Evolutionary conservation across 331 rosid genomes (phyloP), one percentile per base, ranked within the genome.

Genomic region (Malus hybrid): DNA sequence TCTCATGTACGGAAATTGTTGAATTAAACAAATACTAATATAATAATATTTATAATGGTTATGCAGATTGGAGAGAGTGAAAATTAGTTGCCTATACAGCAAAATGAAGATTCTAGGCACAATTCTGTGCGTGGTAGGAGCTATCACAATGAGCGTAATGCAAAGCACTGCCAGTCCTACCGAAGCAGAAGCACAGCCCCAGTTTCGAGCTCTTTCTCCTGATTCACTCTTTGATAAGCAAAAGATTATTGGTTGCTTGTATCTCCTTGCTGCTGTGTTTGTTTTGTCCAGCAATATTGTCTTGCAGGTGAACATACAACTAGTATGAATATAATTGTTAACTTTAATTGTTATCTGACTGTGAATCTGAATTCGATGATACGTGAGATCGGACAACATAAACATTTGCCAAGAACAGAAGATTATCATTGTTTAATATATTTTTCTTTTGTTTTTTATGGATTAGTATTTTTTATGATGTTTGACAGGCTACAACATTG

Each of bases 71-170:
- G 99, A 91, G 94, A 90, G 62, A 67, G 83, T 94, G 13, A 81
- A 84, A 65, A 56, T 88, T 27, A 79, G 85, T 70, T 87, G 93
- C 73, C 20, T 42, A 7, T 82, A 88, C 81, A 87, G 99, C 77
- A 81, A 80, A 76, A 76, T 94, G 48, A 94, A 94, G 87, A 88
- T 91, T 57, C 18, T 90, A 70, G 99, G 97, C 18, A 88, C 99
- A 55, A 32, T 87, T 77, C 74, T 94, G 10, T 94, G 95, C 20
- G 97, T 94, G 3, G 59, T 86, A 29, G 97, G 99, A 10, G 96
- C 97, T 59, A 59, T 94, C 34, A 69, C 88, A 67, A 84, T 90
- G 93, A 94, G 97, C 85, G 29, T 88, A 75, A 87, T 88, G 88
- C 97, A 92, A 48, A 90, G 96, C 75, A 69, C 88, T 31, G 39